A percentile compares a stretch with the other conserved stretches of the same genome.
Evolutionary conservation across 331 rosid genomes (phyloP).

Genomic region (Acacia pycnantha): DNA sequence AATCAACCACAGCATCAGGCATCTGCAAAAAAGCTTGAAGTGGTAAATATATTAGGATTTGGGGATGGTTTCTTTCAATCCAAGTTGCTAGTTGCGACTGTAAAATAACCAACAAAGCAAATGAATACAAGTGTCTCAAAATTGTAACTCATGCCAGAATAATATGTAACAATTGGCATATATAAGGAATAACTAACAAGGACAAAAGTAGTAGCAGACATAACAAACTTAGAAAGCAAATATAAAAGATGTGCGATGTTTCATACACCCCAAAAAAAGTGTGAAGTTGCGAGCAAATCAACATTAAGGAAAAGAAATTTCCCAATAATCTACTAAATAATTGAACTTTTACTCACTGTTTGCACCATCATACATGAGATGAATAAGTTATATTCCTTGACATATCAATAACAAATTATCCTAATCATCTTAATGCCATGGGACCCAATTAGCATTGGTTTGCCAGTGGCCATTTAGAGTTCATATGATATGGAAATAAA

Average conservation of each 20-base stretch:
- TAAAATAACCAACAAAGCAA: background rate
- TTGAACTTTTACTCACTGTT: slow-evolving; percentile 9
- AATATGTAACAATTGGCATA: background rate
- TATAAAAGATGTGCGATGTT: background rate
- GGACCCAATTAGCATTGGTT: background rate
- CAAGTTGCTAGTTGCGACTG: slow-evolving; percentile 26
- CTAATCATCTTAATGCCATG: background rate
- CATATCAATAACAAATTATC: background rate
- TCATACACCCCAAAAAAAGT: background rate
- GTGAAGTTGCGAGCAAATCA: slow-evolving; percentile 19
- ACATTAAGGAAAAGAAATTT: slow-evolving; percentile 11
- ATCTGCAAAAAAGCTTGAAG: slow-evolving; percentile 54
- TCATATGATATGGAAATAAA: background rate
- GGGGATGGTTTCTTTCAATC: slow-evolving; percentile 3
- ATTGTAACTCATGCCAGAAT: background rate
- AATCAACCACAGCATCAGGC: slow-evolving; percentile 98
- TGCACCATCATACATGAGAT: slow-evolving; percentile 16
- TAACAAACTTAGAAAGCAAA: slow-evolving; percentile 21
- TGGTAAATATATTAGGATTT: slow-evolving; percentile 27
- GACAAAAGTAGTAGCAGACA: slow-evolving; percentile 7
- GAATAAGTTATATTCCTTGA: background rate
- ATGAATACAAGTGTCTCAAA: slow-evolving; percentile 5
- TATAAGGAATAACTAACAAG: background rate
- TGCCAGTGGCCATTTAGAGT: slow-evolving; percentile 3
- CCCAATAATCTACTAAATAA: background rate